Conservation (phyloP, 805 yeast species). For the Nakazawaea populi region DNA sequence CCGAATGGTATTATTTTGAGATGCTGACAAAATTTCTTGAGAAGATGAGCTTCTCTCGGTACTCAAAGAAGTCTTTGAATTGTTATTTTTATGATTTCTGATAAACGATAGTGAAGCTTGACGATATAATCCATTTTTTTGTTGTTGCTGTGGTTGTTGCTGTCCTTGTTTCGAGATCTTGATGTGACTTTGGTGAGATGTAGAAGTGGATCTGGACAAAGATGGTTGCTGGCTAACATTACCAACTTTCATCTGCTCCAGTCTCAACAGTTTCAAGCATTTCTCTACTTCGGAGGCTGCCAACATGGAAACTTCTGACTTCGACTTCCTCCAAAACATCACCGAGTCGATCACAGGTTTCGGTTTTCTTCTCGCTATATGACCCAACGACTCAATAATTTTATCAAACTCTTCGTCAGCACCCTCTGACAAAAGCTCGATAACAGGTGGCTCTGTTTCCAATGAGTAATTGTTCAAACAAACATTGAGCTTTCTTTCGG, state of each 20-base stretch:
- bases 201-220: not conserved
- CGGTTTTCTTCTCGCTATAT: slow-evolving; percentile 83
- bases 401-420: slow-evolving; percentile 82
- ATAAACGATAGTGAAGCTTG: slow-evolving; percentile 8
- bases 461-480: slow-evolving; percentile 62
- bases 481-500: slow-evolving; percentile 77
- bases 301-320: slow-evolving; percentile 76
- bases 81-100: slow-evolving; percentile 38
- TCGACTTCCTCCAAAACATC: slow-evolving; percentile 96
- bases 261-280: slow-evolving; percentile 20
- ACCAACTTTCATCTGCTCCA: slow-evolving; percentile 12
- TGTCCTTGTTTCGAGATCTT: not conserved
- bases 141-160: not conserved
- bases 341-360: slow-evolving; percentile 96
- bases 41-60: slow-evolving; percentile 9
- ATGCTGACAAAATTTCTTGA: not conserved
- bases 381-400: slow-evolving; percentile 80
- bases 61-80: slow-evolving; percentile 38
- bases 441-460: slow-evolving; percentile 71
- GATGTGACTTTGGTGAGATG: not conserved
- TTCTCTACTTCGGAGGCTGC: slow-evolving; percentile 49
- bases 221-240: not conserved
- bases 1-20: not conserved
- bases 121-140: not conserved
- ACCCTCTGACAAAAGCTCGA: slow-evolving; percentile 77